Base-by-base conservation (phyloP, 176 grass and related monocot species). In the Echinochloa phyllopogon region DNA sequence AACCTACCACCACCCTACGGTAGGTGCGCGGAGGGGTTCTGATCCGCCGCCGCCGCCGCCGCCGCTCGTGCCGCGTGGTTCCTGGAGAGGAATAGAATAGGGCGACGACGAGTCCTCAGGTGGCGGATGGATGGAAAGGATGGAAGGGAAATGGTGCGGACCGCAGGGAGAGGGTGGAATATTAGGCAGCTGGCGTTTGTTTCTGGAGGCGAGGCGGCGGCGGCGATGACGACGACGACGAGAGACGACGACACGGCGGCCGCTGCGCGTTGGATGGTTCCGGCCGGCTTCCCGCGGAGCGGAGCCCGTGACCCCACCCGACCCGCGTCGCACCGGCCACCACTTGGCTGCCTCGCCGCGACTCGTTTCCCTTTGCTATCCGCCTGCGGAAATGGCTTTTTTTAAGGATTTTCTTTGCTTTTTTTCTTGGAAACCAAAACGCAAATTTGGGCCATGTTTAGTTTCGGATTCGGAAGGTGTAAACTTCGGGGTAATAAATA, bases 211-310 rank as follows among this genome's bases (percentile, higher is more conserved):
- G 48, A 55, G 9, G 72, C 50, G 38, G 3, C 29, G 29, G 29
- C 29, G 48, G 9, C 18, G 73, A 14, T 36, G 73, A n/a, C 42
- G 83, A 62, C 84, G 65, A 60, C 63, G 50, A 17, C 13, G 13
- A 65, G 33, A 13, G 69, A 62, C 72, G 82, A 18, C 82, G 74
- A 75, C 58, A 66, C 42, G 24, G 62, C 29, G 77, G 77, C 6
- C 51, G 16, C 47, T 18, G 66, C 39, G 50, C n/a, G 29, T 49
- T 63, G 81, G 82, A 75, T 52, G 61, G 73, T 81, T 67, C 78
- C 78, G 60, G 82, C 57, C 83, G 72, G 83, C 72, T 57, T 57
- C 73, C 82, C 72, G 62, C n/a, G 62, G 56, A 60, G 62, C n/a
- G 62, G 56, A 60, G 57, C 9, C 41, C 66, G 41, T 71, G 68